Base-by-base conservation (phyloP, 306 rosid genomes). In the Quercus robur region DNA sequence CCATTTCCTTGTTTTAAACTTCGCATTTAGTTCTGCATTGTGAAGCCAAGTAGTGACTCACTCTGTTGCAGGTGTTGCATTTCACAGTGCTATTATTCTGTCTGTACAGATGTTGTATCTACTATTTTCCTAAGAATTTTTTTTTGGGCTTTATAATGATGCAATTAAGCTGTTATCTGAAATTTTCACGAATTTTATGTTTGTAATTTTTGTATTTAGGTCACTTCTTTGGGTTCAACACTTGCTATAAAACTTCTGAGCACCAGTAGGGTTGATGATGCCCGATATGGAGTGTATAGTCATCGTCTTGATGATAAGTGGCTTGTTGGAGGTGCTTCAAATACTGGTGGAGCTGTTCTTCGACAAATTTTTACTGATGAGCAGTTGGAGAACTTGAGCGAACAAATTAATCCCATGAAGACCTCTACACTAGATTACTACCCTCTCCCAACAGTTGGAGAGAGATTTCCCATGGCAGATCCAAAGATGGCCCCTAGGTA, bases 261-360 rank as follows among this genome's bases (percentile, higher is more conserved):
- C 83, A 88, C 90, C 70, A 87, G 84, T 30, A 86, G 97, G 87
- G 86, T 94, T 69, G 98, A 94, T 5, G 98, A 94, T 82, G 96
- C 98, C 61, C 87, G 93, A 20, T 94, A 87, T 86, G 98, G 98
- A 71, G 97, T 94, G 74, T 94, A 94, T 71, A 94, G 98, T 80
- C 98, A 94, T 89, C 97, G 98, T 74, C 94, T 94, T n/a, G 98
- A 91, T 70, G 92, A 91, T 85, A 89, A 89, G 85, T 94, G 97
- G 98, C 97, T 94, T 5, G 98, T 94, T 81, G 98, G 97, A 72
- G 98, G 97, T 58, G 98, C 98, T 70, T 94, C 98, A 83, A 94
- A 94, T 87, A 89, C 97, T 3, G 97, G 98, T 14, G 97, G 97
- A 81, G 94, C 93, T 56, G 94, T 88, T 80, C 97, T 94, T 77